These are phyloP conservation scores for Xerocomus brunneocitrinus DNA, from an alignment of 768 basidiomycete genomes.

Conservation along the genomic window DNA sequence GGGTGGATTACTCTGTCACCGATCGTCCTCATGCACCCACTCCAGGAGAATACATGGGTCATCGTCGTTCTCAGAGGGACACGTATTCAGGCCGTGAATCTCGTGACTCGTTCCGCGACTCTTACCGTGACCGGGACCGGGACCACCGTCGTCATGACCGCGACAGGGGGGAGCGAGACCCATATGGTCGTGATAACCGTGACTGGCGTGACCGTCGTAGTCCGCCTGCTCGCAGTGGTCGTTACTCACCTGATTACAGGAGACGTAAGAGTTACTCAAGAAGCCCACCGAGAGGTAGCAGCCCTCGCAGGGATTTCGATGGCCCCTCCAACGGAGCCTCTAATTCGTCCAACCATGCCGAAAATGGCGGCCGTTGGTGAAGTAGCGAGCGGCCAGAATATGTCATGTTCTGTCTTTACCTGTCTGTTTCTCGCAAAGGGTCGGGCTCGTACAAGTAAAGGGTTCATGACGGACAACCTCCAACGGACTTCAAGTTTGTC, in stretches of 20 bases:
- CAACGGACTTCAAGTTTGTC: constrained; percentile 40
- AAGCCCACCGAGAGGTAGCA: constrained; percentile 74
- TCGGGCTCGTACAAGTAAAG: constrained; percentile 41
- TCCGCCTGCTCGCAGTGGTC: constrained; percentile 59
- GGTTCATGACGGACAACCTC: constrained; percentile 39
- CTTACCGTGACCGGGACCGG: constrained; percentile 44
- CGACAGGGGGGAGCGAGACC: constrained; percentile 52
- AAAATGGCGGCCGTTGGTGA: constrained; percentile 60
- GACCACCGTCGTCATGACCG: constrained; percentile 38
- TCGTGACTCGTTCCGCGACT: constrained; percentile 43
- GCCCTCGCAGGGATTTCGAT: constrained; percentile 48
- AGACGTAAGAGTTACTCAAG: constrained; percentile 73
- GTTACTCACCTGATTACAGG: constrained; percentile 76
- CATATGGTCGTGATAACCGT: constrained; percentile 64
- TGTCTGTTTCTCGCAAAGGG: constrained; percentile 34
- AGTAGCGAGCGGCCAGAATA: constrained; percentile 22
- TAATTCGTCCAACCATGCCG: constrained; percentile 34
- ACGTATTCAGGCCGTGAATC: constrained; percentile 41
- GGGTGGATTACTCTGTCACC: constrained; percentile 96
- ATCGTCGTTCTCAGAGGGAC: constrained; percentile 58
- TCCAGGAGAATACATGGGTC: constrained; percentile 97
- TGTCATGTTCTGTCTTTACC: constrained; percentile 25
- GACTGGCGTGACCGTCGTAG: constrained; percentile 83
- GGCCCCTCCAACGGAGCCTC: constrained; percentile 38
- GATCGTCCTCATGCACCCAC: constrained; percentile 92